Base-by-base conservation (phyloP, 306 rosid species). In the Pyrus bretschneideri region DNA sequence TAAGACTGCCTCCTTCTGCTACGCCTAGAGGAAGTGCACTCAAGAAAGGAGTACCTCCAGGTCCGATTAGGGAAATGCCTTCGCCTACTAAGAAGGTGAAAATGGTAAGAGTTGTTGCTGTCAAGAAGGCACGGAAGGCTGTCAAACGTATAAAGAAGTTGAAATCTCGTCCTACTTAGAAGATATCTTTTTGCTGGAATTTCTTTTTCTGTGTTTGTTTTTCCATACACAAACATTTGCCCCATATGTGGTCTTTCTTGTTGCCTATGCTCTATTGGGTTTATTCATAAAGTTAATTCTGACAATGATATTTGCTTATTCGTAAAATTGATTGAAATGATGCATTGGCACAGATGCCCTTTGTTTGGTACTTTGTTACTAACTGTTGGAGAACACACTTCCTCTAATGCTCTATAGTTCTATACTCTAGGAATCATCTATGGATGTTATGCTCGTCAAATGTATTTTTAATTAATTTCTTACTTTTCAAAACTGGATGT, bases 21-120 rank as follows among this genome's bases (percentile, higher is more conserved):
- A 91, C 98, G 21, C 99, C 99, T 30, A 87, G 98, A 85, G 99
- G 99, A 81, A 96, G 99, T 87, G 99, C 99, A 11, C 98, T 96
- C 60, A 96, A 96, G 87, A 88, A 93, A 91, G 99, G 99, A 63
- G 90, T 96, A 31, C 93, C 93, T 35, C 89, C 98, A 65, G 99
- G 99, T 75, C 99, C 99, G 77, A 80, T 96, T 66, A 81, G 92
- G 86, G 99, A 96, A 86, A 84, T 87, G 85, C 79, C 82, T 72
- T 80, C 62, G 29, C 52, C 87, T 21, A 46, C 85, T 22, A 91
- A 89, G 78, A 96, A 82, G 87, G 71, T 64, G 71, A 93, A 80
- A 83, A 18, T 31, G 45, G 62, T 74, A 87, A 83, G 87, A 70
- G 80, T 76, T 58, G 83, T 71, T 21, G 21, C 85, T 38, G 83